A percentile compares a stretch with the other conserved stretches of the same genome.
Evolutionary conservation across 2,329 filamentous ascomycete genomes (phyloP).

Genomic region (Atkinsonella hypoxylon): DNA sequence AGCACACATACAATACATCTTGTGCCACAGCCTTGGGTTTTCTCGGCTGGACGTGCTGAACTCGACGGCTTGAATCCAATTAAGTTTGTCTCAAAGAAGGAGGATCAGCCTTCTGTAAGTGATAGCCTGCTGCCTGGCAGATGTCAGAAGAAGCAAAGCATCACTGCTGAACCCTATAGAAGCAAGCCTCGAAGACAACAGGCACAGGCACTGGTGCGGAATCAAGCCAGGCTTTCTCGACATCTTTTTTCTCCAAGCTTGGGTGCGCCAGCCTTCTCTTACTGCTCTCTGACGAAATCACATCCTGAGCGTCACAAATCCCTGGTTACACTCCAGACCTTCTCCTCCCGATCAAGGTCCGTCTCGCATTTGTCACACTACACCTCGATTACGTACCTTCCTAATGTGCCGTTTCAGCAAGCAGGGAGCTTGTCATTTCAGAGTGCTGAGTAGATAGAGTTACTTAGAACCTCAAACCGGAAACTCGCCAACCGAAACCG

Average conservation of each 20-base stretch:
- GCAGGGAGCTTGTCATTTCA: conserved; percentile 6
- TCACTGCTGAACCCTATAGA: background rate
- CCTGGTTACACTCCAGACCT: background rate
- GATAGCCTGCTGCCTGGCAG: no score
- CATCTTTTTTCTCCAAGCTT: no score
- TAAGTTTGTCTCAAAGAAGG: background rate
- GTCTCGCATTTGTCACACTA: background rate
- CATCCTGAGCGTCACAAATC: background rate
- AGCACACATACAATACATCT: background rate
- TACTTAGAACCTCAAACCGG: background rate
- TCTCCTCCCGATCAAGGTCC: background rate
- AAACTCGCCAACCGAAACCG: background rate
- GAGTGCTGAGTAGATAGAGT: background rate
- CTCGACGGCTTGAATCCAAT: background rate
- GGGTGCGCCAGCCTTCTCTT: background rate
- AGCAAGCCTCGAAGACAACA: background rate
- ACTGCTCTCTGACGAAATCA: background rate
- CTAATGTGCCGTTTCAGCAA: conserved; percentile 4
- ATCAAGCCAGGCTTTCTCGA: background rate
- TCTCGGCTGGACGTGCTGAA: background rate
- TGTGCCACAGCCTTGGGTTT: background rate
- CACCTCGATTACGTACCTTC: background rate
- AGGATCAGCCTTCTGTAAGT: no score
- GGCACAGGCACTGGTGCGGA: background rate
- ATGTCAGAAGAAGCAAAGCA: no score